Percentiles rank a stretch among this genome's conserved stretches.
Conservation (phyloP, 345 rosid species). For the Lepidium didymum region DNA sequence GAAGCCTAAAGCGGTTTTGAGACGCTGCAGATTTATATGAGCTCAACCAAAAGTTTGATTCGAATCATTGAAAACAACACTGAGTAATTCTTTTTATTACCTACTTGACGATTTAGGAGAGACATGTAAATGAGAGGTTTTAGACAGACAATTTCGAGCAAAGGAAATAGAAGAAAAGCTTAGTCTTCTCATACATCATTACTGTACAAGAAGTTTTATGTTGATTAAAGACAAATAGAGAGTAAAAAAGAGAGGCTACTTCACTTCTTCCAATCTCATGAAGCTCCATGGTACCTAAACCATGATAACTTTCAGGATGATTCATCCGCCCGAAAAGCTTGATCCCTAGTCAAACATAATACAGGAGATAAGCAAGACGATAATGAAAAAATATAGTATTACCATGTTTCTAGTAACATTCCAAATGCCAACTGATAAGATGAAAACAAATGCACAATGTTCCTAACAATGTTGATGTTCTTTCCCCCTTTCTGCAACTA, state of each 20-base stretch:
- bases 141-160: slow-evolving; percentile 7
- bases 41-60: neutral
- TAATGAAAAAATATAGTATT: neutral
- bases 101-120: slow-evolving; percentile 11
- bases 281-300: slow-evolving; percentile 31
- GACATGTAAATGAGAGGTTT: slow-evolving; percentile 5
- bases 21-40: neutral
- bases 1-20: neutral
- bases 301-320: slow-evolving; percentile 17
- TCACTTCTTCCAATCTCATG: slow-evolving; percentile 12
- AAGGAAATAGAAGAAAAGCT: slow-evolving; percentile 12
- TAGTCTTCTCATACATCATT: slow-evolving; percentile 12
- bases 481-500: neutral
- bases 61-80: neutral
- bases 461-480: neutral
- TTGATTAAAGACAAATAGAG: neutral
- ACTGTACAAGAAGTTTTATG: slow-evolving; percentile 12
- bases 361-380: neutral
- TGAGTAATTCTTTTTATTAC: neutral
- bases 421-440: neutral
- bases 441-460: neutral
- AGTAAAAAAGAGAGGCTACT: neutral
- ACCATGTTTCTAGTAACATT: neutral
- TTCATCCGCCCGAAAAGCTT: neutral
- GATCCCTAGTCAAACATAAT: slow-evolving; percentile 2